A percentile compares a stretch with the other conserved stretches of the same genome.
These are phyloP conservation scores for Phylloporus arenicola DNA, from an alignment of 768 basidiomycete genomes.

Conservation along the genomic window DNA sequence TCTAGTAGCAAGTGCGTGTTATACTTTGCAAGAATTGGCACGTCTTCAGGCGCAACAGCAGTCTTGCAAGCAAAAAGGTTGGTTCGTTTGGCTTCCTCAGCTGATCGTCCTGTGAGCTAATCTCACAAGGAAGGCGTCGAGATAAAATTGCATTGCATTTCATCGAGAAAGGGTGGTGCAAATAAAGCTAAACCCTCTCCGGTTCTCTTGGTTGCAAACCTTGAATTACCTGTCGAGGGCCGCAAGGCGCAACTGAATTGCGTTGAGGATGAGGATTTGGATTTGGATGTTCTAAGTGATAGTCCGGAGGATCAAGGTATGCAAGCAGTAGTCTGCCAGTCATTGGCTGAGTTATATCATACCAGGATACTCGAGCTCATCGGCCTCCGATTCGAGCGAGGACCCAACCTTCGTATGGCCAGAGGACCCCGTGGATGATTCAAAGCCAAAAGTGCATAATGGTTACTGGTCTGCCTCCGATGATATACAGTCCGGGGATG, in stretches of 20 bases:
- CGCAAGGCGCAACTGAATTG: not conserved
- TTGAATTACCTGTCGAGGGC: constrained; percentile 10
- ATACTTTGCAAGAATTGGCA: constrained; percentile 49
- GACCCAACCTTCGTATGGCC: constrained; percentile 10
- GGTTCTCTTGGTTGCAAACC: constrained; percentile 16
- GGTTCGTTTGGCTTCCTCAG: no score
- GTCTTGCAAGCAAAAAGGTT: constrained; percentile 37
- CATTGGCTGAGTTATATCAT: not conserved
- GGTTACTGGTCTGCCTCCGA: constrained; percentile 26
- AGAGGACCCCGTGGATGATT: not conserved
- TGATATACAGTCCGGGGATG: constrained; percentile 12
- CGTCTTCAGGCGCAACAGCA: constrained; percentile 41
- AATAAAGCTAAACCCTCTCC: constrained; percentile 9
- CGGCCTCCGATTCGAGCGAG: constrained; percentile 9
- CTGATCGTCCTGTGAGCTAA: constrained; percentile 2
- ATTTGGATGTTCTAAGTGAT: not conserved
- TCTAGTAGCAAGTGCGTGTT: constrained; percentile 47
- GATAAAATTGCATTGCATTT: constrained; percentile 37
- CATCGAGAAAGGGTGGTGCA: constrained; percentile 9
- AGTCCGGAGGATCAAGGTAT: constrained; percentile 12
- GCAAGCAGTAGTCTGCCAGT: not conserved
- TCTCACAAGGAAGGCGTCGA: constrained; percentile 34
- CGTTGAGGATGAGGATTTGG: not conserved
- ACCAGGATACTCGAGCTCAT: constrained; percentile 9
- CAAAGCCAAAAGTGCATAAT: constrained; percentile 8